These are phyloP conservation scores for Taxawa tesnikishii DNA, from an alignment of 2,329 filamentous ascomycete genomes.

Conservation along the genomic window DNA sequence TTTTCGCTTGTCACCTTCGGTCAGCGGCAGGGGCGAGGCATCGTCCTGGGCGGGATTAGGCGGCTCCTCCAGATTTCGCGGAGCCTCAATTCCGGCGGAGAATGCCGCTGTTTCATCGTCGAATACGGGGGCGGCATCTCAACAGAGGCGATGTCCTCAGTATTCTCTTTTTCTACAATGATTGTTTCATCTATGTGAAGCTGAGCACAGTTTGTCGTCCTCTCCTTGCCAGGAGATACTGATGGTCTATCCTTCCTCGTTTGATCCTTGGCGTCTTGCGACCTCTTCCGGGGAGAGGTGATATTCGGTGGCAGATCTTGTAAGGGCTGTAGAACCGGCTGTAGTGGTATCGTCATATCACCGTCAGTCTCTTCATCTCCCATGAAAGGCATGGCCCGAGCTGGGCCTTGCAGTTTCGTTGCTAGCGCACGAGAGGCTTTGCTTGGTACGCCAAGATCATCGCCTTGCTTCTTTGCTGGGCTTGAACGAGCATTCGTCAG, in stretches of 20 bases:
- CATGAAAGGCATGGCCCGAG: not conserved
- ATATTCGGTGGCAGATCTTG: constrained; percentile 17
- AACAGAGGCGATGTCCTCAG: too few species aligned
- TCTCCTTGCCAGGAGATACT: not conserved
- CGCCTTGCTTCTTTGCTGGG: constrained; percentile 8
- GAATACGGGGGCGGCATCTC: too few species aligned
- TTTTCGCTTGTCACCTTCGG: not conserved
- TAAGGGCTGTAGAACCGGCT: constrained; percentile 9
- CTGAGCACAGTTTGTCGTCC: not conserved
- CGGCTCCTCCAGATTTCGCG: too few species aligned
- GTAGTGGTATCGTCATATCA: too few species aligned
- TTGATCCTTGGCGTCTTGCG: not conserved
- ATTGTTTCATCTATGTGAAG: not conserved
- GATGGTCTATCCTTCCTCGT: constrained; percentile 1
- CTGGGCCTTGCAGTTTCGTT: not conserved
- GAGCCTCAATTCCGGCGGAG: not conserved
- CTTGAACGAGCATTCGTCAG: constrained; percentile 6
- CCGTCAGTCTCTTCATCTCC: too few species aligned
- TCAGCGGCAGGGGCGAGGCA: too few species aligned
- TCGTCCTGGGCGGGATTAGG: too few species aligned
- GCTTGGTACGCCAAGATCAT: too few species aligned
- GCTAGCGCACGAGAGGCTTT: too few species aligned
- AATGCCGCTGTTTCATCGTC: constrained; percentile 3
- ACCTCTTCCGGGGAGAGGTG: constrained; percentile 9
- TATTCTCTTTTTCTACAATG: not conserved